Percentiles rank a stretch among this genome's conserved stretches.
Evolutionary conservation across 1,139 yeast genomes (phyloP).

Genomic region (Blastobotrys illinoisensis): DNA sequence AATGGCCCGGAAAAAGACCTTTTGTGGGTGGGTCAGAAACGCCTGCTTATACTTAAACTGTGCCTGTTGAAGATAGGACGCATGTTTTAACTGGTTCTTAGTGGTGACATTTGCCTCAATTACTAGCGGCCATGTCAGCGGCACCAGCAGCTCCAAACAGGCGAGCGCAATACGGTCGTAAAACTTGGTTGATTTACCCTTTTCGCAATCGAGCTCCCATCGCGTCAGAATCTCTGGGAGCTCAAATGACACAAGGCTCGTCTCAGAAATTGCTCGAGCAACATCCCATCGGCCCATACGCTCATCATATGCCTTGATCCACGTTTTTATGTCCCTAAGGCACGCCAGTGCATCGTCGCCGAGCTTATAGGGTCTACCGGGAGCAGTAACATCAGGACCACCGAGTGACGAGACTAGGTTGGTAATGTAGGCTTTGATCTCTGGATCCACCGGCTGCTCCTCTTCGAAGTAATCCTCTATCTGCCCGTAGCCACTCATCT

Average conservation of each 20-base stretch:
- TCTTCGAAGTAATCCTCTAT: not conserved
- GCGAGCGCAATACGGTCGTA: constrained; percentile 61
- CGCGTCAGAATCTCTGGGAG: constrained; percentile 66
- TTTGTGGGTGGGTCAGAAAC: constrained; percentile 52
- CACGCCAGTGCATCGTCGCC: constrained; percentile 93
- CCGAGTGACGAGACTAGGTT: constrained; percentile 77
- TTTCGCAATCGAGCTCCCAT: constrained; percentile 52
- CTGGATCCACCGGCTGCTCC: constrained; percentile 26
- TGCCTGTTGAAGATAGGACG: constrained; percentile 55
- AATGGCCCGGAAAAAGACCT: constrained; percentile 62
- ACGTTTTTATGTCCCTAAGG: constrained; percentile 76
- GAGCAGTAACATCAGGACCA: constrained; percentile 59
- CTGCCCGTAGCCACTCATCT: not conserved
- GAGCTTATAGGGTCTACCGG: constrained; percentile 58
- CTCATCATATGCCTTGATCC: constrained; percentile 85
- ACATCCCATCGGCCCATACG: constrained; percentile 64
- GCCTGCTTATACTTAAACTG: constrained; percentile 70
- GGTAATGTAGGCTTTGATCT: constrained; percentile 59
- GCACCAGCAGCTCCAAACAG: constrained; percentile 72
- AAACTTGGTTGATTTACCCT: constrained; percentile 33
- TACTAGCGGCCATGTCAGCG: constrained; percentile 82
- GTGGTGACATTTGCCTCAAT: constrained; percentile 46
- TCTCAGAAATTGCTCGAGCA: constrained; percentile 82
- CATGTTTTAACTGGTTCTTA: constrained; percentile 49
- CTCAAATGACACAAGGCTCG: constrained; percentile 68